Evolutionary conservation across 495 filamentous ascomycete genomes (phyloP).

Genomic region (Geoglossum glabrum): DNA sequence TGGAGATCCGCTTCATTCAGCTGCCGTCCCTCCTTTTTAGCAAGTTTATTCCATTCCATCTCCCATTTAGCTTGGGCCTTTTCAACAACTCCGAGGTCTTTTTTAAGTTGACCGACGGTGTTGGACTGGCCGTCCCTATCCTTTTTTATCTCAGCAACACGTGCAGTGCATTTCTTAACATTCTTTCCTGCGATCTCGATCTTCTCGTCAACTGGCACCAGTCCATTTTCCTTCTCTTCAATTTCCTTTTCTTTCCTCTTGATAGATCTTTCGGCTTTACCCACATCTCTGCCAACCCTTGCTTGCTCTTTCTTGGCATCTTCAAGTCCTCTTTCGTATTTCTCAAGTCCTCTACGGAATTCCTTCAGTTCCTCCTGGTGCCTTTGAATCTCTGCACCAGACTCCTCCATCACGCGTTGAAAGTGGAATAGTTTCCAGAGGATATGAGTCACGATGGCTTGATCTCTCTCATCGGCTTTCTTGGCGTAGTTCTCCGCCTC

Average conservation of each 20-base stretch:
- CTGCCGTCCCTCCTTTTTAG: conserved; percentile 70
- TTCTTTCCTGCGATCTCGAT: conserved; percentile 60
- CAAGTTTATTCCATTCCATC: conserved; percentile 57
- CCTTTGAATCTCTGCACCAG: conserved; percentile 73
- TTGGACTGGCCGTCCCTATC: conserved; percentile 50
- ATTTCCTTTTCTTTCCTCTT: conserved; percentile 73
- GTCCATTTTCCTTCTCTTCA: conserved; percentile 61
- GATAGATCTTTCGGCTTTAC: conserved; percentile 64
- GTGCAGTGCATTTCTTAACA: conserved; percentile 39
- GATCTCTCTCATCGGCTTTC: conserved; percentile 74
- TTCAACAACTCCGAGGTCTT: conserved; percentile 61
- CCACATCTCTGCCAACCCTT: conserved; percentile 55
- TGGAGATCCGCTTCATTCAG: conserved; percentile 71
- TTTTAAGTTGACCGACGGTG: conserved; percentile 49
- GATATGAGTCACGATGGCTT: conserved; percentile 84
- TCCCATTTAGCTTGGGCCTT: conserved; percentile 85
- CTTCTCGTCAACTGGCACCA: conserved; percentile 86
- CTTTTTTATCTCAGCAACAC: conserved; percentile 49
- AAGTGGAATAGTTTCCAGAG: conserved; percentile 96
- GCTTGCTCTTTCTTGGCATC: conserved; percentile 74
- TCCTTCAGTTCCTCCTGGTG: conserved; percentile 95
- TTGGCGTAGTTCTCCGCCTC: conserved; percentile 82
- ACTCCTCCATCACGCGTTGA: conserved; percentile 79
- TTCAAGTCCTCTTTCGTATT: conserved; percentile 64
- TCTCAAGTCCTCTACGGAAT: conserved; percentile 67